Evolutionary conservation across 805 yeast species (phyloP), one percentile per base, ranked within the genome.

Genomic region (Lipomyces japonicus): DNA sequence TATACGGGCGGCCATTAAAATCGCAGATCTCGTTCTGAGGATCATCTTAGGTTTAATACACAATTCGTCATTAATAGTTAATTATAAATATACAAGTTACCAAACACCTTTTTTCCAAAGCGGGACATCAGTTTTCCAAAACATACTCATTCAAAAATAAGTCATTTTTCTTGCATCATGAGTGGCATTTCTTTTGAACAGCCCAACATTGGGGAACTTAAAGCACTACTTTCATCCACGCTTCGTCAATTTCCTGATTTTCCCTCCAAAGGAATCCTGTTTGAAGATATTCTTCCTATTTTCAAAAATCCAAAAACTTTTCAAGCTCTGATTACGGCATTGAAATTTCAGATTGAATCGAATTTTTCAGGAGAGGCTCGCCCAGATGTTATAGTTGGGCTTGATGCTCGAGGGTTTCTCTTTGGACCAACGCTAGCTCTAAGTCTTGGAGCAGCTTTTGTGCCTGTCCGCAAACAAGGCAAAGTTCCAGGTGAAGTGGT

Each of bases 361-460:
- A 66, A 71, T 23, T 77, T 77, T 65, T 16, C 72, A 75, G 51
- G 53, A 34, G 74, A 73, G 53, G 73, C 74, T 55, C 78, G 82
- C 59, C 80, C 95, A 56, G 97, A 93, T 65, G 91, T 84, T 65
- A 76, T 93, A 53, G 88, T 93, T 44, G 99, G 97, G 41, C 77
- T 93, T 59, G 99, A 93, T 70, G 86, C 97, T 43, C 83, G 99
- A 70, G 99, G 99, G 2, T 93, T 93, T 68, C 75, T 93, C 51
- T 91, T 93, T 64, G 99, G 97, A 12, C 99, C 99, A 39, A 74
- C 97, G 31, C 75, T 93, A 61, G 98, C 98, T 6, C 76, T 93
- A 58, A 91, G 86, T 48, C 70, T 93, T 51, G 82, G 83, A 55
- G 90, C 91, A 32, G 95, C 96, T 7, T 93, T 93, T 63, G 85